Evolutionary conservation across 2,329 filamentous ascomycete genomes (phyloP), one percentile per base, ranked within the genome.

Genomic region (Fusarium domesticum): DNA sequence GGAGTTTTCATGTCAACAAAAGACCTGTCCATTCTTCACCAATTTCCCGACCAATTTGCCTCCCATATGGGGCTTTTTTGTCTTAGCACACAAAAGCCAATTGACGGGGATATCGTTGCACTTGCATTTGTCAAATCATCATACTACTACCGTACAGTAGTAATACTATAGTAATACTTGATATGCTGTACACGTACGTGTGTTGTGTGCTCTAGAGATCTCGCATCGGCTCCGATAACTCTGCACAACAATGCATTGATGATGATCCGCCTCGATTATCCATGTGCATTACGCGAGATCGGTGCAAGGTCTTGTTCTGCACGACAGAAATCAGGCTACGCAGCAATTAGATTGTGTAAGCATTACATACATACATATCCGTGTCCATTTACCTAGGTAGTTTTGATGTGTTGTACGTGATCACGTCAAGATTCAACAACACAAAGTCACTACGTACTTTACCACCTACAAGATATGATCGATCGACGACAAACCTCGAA

Each of bases 241-340:
- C 48, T 58, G 56, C 56, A 59, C 50, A 59, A 52, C 52, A 56
- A 42, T 58, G 57, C 57, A 58, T 55, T 50, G 42, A 35, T 50
- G 42, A 35, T 43, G 57, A 59, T 59, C 57, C 50, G 48, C 50
- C 43, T 37, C 41, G 43, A 37, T 12, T 44, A 47, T 38, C 35
- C 37, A 37, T 51, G 42, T 54, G 51, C 53, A 50, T 54, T 47
- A 50, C 43, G 49, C 53, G 42, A 57, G 57, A 59, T 59, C 56
- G 56, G 51, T 58, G 50, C 55, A 48, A 54, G 47, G 36, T 38
- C 19, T 43, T 48, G 25, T 48, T 54, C 51, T 59, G 54, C 56
- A 59, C 44, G 56, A 56, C 52, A 47, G 43, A n/a, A n/a, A n/a
- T n/a, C n/a, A n/a, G n/a, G n/a, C n/a, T n/a, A n/a, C n/a, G n/a